These are phyloP conservation scores for Zymoseptoria ardabiliae DNA, from an alignment of 2,329 filamentous ascomycete species.

Conservation along the genomic window DNA sequence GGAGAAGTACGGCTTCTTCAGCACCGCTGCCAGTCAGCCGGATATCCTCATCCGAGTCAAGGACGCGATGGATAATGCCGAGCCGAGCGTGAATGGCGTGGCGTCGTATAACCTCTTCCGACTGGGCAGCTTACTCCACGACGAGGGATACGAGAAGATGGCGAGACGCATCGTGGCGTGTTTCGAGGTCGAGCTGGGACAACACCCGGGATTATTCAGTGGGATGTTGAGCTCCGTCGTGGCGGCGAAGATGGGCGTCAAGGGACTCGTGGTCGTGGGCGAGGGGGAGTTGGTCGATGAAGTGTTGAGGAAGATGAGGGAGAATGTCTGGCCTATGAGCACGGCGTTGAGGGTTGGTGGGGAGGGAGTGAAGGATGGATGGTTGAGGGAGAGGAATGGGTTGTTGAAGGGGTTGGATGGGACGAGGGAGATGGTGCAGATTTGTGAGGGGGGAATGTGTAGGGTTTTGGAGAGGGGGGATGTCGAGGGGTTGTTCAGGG, in stretches of 20 bases:
- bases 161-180: conserved; percentile 71
- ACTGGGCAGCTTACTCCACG: conserved; percentile 61
- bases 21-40: conserved; percentile 54
- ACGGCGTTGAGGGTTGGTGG: conserved; percentile 35
- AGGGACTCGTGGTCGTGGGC: conserved; percentile 50
- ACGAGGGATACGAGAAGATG: conserved; percentile 54
- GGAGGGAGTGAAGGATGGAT: conserved; percentile 31
- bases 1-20: conserved; percentile 59
- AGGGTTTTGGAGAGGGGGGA: conserved; percentile 23
- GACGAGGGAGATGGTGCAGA: conserved; percentile 35
- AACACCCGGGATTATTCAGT: conserved; percentile 88
- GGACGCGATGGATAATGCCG: conserved; percentile 87
- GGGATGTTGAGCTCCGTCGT: conserved; percentile 72
- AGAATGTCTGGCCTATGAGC: conserved; percentile 30
- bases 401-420: conserved; percentile 39
- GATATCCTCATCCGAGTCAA: conserved; percentile 81
- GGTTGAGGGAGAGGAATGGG: conserved; percentile 46
- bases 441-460: conserved; percentile 40
- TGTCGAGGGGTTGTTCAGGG: conserved; percentile 21
- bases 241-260: conserved; percentile 62
- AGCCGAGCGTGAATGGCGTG: conserved; percentile 83
- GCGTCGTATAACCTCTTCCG: conserved; percentile 84
- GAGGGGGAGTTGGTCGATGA: conserved; percentile 36
- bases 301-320: conserved; percentile 35
- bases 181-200: conserved; percentile 84